These are phyloP conservation scores for Echeveria elegans DNA, from an alignment of 164 flowering plant species.

Conservation along the genomic window DNA sequence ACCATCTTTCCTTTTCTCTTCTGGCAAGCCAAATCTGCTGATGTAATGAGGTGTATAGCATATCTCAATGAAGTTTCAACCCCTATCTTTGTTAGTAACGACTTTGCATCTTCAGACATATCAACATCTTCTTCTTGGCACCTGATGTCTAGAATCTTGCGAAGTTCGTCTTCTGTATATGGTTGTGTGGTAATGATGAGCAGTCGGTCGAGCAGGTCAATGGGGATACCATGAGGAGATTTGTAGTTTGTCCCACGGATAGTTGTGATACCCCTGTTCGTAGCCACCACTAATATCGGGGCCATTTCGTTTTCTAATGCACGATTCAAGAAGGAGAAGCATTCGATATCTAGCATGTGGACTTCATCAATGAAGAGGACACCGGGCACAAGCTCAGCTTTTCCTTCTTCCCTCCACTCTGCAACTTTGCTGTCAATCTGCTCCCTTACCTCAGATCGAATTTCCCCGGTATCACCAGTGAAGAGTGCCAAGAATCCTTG, in stretches of 20 bases:
- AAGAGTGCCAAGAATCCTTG: slow-evolving; percentile 92
- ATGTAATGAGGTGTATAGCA: slow-evolving; percentile 80
- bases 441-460: slow-evolving; percentile 86
- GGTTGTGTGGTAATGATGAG: slow-evolving; percentile 89
- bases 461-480: slow-evolving; percentile 95
- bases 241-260: slow-evolving; percentile 85
- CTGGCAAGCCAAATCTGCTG: slow-evolving; percentile 77
- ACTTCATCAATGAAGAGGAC: slow-evolving; percentile 96
- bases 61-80: slow-evolving; percentile 63
- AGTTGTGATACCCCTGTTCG: slow-evolving; percentile 84
- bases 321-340: slow-evolving; percentile 91
- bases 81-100: slow-evolving; percentile 47
- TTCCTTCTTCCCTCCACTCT: slow-evolving; percentile 99
- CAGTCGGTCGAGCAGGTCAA: slow-evolving; percentile 81
- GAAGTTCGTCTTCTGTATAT: slow-evolving; percentile 68
- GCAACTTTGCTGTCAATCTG: slow-evolving; percentile 95
- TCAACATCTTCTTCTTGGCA: slow-evolving; percentile 95
- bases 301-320: slow-evolving; percentile 96
- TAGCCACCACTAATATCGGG: slow-evolving; percentile 85
- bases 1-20: slow-evolving; percentile 81
- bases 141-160: slow-evolving; percentile 73
- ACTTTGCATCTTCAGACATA: slow-evolving; percentile 76
- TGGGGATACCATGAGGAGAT: slow-evolving; percentile 95
- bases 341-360: slow-evolving; percentile 96
- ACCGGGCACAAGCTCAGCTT: slow-evolving; percentile 99